phyloP scores from a whole-genome alignment of 306 rosid genomes.

The Gastrolobium villosum region DNA sequence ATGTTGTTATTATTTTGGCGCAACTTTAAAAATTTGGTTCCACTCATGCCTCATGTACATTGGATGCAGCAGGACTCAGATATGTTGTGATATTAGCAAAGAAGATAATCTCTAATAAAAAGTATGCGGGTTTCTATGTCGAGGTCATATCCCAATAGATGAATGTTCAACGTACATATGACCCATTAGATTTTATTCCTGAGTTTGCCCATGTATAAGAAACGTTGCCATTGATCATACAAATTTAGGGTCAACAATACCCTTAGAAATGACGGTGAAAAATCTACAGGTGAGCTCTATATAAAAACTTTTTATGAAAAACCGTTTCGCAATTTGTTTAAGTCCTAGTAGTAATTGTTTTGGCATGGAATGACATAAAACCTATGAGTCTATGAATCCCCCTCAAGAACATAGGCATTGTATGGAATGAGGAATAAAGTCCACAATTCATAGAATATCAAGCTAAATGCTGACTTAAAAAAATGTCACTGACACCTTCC shows the following conservation, averaged over 20 bases:
- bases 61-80: not conserved
- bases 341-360: not conserved
- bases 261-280: not conserved
- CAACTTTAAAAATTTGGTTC: conserved; percentile 2
- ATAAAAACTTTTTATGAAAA: not conserved
- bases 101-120: not conserved
- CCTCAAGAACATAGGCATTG: conserved; percentile 16
- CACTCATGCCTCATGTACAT: conserved; percentile 1
- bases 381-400: not conserved
- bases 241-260: conserved; percentile 18
- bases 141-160: not conserved
- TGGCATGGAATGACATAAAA: conserved; percentile 10
- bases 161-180: not conserved
- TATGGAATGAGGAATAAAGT: conserved; percentile 5
- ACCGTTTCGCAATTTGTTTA: not conserved
- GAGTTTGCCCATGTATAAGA: not conserved
- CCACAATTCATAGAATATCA: conserved; percentile 6
- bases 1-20: conserved; percentile 6
- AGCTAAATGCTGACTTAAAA: conserved; percentile 12
- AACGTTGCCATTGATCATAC: not conserved
- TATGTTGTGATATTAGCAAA: not conserved
- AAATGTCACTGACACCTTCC: not conserved
- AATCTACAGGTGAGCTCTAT: not conserved
- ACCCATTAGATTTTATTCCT: conserved; percentile 4
- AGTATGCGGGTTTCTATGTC: not conserved